Conservation (phyloP, 2,329 filamentous ascomycete genomes). For the Elsinoe batatas region DNA sequence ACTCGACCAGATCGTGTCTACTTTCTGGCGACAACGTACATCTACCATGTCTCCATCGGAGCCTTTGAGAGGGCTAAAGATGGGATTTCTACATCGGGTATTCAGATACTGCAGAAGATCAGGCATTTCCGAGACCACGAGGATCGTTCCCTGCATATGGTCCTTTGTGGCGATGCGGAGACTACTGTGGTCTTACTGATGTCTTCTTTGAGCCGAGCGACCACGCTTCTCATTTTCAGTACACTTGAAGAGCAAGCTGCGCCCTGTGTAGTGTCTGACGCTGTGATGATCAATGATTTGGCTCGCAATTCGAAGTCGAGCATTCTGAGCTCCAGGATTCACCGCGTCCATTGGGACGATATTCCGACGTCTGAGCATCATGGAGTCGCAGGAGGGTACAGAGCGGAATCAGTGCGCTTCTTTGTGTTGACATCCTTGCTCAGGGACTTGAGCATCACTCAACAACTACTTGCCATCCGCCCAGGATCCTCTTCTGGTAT, state of each 20-base stretch:
- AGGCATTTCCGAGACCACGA: slow-evolving; percentile 45
- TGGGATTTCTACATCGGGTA: slow-evolving; percentile 19
- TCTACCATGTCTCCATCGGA: slow-evolving; percentile 40
- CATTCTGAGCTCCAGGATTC: slow-evolving; percentile 7
- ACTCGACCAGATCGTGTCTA: slow-evolving; percentile 42
- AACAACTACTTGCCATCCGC: slow-evolving; percentile 10
- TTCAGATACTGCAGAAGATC: slow-evolving; percentile 37
- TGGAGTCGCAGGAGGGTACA: slow-evolving; percentile 10
- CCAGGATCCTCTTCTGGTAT: not conserved
- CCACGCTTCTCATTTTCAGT: slow-evolving; percentile 25
- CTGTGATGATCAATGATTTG: slow-evolving; percentile 20
- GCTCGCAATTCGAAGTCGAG: not conserved
- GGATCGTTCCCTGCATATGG: slow-evolving; percentile 41
- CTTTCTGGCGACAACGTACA: slow-evolving; percentile 46
- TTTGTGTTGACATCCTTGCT: slow-evolving; percentile 14
- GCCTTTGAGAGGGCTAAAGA: slow-evolving; percentile 13
- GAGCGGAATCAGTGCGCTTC: slow-evolving; percentile 13
- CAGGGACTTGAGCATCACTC: slow-evolving; percentile 14
- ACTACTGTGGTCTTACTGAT: slow-evolving; percentile 28
- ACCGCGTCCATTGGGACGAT: slow-evolving; percentile 5
- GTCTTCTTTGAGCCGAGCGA: slow-evolving; percentile 25
- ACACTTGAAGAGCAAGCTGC: slow-evolving; percentile 10
- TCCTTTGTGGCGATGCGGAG: slow-evolving; percentile 22
- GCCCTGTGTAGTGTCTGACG: slow-evolving; percentile 22
- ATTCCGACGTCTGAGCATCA: not conserved